Evolutionary conservation across 257 asterid species (phyloP).

Genomic region (Eustoma russellianum): DNA sequence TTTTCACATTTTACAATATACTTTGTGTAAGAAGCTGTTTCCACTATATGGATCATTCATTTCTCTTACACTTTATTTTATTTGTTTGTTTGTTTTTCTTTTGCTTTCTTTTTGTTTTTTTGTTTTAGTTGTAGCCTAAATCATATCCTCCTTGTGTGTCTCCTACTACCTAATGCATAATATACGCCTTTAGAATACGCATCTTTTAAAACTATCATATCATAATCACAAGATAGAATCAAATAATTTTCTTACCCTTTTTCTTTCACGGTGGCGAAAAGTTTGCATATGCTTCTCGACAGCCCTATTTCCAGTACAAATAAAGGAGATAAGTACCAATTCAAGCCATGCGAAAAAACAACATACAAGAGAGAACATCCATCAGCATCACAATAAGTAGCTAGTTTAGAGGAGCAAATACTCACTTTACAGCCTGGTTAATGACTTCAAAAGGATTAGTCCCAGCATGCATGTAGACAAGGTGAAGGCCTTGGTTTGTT

Average conservation of each 20-base stretch:
- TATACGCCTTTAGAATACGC: no score
- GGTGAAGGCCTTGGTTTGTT: constrained; percentile 84
- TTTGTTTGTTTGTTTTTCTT: no score
- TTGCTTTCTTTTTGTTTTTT: no score
- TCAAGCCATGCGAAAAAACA: neutral
- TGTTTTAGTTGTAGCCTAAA: no score
- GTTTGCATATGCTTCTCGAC: constrained; percentile 87
- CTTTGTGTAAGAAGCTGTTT: no score
- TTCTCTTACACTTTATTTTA: no score
- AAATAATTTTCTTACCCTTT: constrained; percentile 37
- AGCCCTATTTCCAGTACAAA: constrained; percentile 45
- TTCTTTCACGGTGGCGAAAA: constrained; percentile 81
- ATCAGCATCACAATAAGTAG: neutral
- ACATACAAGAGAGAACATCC: neutral
- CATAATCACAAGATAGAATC: neutral
- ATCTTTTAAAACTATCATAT: no score
- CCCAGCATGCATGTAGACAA: constrained; percentile 89
- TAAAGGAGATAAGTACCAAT: neutral
- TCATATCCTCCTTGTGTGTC: no score
- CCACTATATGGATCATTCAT: no score
- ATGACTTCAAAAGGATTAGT: constrained; percentile 89
- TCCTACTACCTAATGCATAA: no score
- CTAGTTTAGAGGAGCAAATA: constrained; percentile 9
- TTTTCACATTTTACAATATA: no score
- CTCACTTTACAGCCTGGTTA: constrained; percentile 89